Conservation (phyloP, 2,329 filamentous ascomycete genomes). For the Beauveria sp. region DNA sequence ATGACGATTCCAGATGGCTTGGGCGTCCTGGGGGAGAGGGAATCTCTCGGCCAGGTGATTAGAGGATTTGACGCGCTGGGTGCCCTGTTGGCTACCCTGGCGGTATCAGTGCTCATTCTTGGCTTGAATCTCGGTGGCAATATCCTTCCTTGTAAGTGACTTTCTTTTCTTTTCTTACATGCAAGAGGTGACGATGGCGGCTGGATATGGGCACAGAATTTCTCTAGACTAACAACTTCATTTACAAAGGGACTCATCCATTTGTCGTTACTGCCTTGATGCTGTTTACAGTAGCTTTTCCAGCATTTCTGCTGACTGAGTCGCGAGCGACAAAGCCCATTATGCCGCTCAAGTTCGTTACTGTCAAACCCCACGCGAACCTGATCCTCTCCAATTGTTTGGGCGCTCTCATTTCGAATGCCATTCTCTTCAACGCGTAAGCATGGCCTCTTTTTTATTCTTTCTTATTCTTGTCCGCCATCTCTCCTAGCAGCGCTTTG, state of each 20-base stretch:
- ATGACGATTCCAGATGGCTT: slow-evolving; percentile 44
- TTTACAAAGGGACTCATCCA: slow-evolving; percentile 45
- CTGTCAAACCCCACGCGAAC: slow-evolving; percentile 42
- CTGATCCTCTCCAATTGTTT: slow-evolving; percentile 50
- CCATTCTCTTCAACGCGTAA: slow-evolving; percentile 53
- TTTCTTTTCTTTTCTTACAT: background rate
- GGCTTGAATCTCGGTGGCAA: slow-evolving; percentile 58
- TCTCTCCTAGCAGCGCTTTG: background rate
- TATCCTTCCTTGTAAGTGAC: slow-evolving; percentile 43
- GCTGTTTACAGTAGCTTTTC: slow-evolving; percentile 40
- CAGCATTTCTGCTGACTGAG: slow-evolving; percentile 46
- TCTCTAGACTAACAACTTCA: slow-evolving; percentile 4
- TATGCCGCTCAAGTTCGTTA: slow-evolving; percentile 50
- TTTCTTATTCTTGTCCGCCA: background rate
- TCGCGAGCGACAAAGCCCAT: slow-evolving; percentile 45
- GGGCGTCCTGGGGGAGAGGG: slow-evolving; percentile 38
- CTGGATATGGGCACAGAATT: background rate
- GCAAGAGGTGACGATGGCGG: background rate
- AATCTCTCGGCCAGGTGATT: slow-evolving; percentile 39
- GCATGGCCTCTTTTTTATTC: slow-evolving; percentile 13
- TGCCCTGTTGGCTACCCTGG: slow-evolving; percentile 43
- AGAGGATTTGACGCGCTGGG: slow-evolving; percentile 50
- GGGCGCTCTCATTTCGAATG: slow-evolving; percentile 43
- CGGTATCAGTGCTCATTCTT: slow-evolving; percentile 51
- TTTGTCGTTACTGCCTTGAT: slow-evolving; percentile 45